Evolutionary conservation across 352 stramenopile species (phyloP).

Genomic region (Phytophthora citrophthora): DNA sequence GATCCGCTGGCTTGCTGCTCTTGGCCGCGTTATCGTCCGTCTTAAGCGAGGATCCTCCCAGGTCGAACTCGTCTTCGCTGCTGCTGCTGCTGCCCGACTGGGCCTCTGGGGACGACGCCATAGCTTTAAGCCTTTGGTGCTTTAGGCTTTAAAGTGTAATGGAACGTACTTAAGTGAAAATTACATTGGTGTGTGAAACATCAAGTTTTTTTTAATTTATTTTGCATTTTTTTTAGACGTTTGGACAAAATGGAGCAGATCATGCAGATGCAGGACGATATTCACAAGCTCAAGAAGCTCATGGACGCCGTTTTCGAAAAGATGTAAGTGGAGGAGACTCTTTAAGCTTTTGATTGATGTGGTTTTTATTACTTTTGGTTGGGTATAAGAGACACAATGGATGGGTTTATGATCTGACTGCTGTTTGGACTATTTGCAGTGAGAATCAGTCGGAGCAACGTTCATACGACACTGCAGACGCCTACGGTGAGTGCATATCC

Average conservation of each 20-base stretch:
- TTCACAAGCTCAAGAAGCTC: constrained; percentile 93
- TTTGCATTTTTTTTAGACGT: not conserved
- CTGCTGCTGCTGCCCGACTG: constrained; percentile 67
- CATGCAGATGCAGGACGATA: constrained; percentile 92
- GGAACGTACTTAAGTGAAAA: too few species aligned
- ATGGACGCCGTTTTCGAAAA: constrained; percentile 89
- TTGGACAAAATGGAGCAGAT: constrained; percentile 79
- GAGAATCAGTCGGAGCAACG: constrained; percentile 66
- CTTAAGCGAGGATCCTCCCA: constrained; percentile 45
- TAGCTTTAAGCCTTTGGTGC: not conserved
- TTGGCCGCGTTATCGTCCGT: constrained; percentile 3
- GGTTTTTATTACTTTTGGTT: not conserved
- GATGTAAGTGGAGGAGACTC: constrained; percentile 51
- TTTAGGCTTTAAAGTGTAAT: too few species aligned
- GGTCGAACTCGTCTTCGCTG: constrained; percentile 83
- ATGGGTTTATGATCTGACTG: constrained; percentile 3
- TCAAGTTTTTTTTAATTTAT: not conserved
- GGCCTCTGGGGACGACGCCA: constrained; percentile 69
- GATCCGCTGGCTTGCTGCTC: constrained; percentile 31
- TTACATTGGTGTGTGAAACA: not conserved
- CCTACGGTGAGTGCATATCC: constrained; percentile 57
- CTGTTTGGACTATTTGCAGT: constrained; percentile 13
- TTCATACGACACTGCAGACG: constrained; percentile 76
- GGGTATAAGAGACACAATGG: not conserved
- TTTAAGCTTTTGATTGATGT: not conserved